Conservation (phyloP, 225 moss, liverwort and hornwort species). For the Takakia lepidozioides region DNA sequence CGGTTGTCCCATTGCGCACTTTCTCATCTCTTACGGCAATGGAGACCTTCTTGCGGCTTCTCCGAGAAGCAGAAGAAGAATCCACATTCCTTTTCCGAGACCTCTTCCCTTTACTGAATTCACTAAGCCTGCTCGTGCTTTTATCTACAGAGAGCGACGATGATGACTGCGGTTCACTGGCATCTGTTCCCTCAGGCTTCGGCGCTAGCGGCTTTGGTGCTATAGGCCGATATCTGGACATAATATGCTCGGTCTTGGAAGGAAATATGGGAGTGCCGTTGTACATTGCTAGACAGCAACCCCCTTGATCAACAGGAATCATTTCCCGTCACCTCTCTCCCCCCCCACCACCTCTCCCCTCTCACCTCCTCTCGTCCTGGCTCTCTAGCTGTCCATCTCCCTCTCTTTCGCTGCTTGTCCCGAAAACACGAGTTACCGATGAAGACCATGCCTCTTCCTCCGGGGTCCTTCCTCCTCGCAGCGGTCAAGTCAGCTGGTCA, state of each 20-base stretch:
- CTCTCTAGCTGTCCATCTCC: no score
- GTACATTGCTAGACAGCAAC: slow-evolving; percentile 35
- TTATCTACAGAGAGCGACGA: slow-evolving; percentile 74
- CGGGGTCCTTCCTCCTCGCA: no score
- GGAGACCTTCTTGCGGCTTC: slow-evolving; percentile 15
- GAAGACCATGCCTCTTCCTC: no score
- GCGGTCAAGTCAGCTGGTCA: no score
- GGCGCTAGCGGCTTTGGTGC: slow-evolving; percentile 63
- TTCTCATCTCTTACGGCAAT: slow-evolving; percentile 2
- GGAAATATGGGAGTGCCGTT: slow-evolving; percentile 31
- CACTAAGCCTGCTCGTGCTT: slow-evolving; percentile 21
- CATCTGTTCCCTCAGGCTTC: slow-evolving; percentile 58
- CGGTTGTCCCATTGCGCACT: background rate
- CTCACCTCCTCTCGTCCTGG: background rate
- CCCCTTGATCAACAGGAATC: slow-evolving; percentile 30
- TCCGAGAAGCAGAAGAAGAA: slow-evolving; percentile 5
- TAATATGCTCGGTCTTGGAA: slow-evolving; percentile 70
- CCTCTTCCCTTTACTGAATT: slow-evolving; percentile 47
- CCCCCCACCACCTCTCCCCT: background rate
- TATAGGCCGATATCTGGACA: slow-evolving; percentile 85
- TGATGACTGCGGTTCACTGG: slow-evolving; percentile 68
- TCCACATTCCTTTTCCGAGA: slow-evolving; percentile 33
- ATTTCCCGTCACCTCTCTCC: slow-evolving; percentile 8
- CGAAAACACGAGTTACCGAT: no score
- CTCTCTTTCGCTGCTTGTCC: no score